Base-by-base conservation (phyloP, 176 grass and related monocot species). In the Saccharum officinarum region DNA sequence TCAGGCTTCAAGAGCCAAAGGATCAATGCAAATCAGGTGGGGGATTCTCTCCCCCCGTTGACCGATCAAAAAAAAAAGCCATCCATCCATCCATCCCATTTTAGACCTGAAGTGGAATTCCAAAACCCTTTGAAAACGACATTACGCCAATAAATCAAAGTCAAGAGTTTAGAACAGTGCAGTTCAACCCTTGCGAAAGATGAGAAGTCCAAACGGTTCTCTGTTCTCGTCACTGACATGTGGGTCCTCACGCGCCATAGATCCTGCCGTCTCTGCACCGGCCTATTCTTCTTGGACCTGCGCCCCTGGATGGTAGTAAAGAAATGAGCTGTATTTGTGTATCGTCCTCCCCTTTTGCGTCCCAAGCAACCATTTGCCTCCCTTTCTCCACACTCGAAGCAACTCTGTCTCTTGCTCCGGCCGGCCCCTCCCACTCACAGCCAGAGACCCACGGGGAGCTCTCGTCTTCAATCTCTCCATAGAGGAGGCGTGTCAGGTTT, bases 321-420 rank as follows among this genome's bases (percentile, higher is more conserved):
- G 15, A 75, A 81, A 25, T 23, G 42, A 16, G 39, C 18, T 80
- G 28, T 83, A 66, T 42, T 34, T 16, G 10, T 82, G 36, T 25
- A 47, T 6, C 72, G 13, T 22, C 61, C 40, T 33, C 31, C 64
- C n/a, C 11, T 47, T 87, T 67, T 71, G 45, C 47, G 55, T 67
- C 68, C 79, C 52, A 76, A 63, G 84, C 91, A 75, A 90, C 75
- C 78, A 69, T 77, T 71, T 60, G 37, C 18, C 40, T 45, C 1
- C 66, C 66, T 83, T 83, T 79, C 68, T 83, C 80, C 75, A 30
- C 20, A 23, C 44, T 59, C 14, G 4, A 83, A 79, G 80, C 88
- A 83, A 83, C 37, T n/a, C n/a, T 37, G 66, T 1, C 63, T 15
- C 12, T 6, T 65, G 8, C 63, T 16, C 62, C 12, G 63, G 12